Base-by-base conservation (phyloP, 2,329 filamentous ascomycete species). In the Hymenoscyphus salicellus region DNA sequence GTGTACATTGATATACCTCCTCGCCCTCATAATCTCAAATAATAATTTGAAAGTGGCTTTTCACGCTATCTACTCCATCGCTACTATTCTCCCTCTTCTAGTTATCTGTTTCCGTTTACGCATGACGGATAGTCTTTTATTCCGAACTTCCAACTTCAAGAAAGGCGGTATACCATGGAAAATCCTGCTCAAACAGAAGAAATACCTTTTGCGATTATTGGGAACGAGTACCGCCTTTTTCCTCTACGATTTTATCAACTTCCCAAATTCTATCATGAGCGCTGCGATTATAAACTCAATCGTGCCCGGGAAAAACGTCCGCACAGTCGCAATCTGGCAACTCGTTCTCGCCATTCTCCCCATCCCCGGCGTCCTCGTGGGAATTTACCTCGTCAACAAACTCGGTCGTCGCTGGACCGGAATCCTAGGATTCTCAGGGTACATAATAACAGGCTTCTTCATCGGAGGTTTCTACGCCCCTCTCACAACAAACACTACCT, bases 221-320 rank as follows among this genome's bases (percentile, higher is more conserved):
- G 75, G 74, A 2, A 77, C 74, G 2, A 76, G 75, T 1, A 58
- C 72, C 2, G 75, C 75, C 0, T 77, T 76, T 63, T 77, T 77
- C 56, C 67, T 77, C 0, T 77, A 77, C 62, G 76, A 77, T 55
- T 77, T 77, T 28, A 74, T 77, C 65, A 77, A 77, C 56, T 77
- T 77, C 55, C 75, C 75, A 0, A 77, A 77, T 46, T 74, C 71
- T 30, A 76, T 77, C 66, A 76, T 77, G 73, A 75, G 72, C 2
- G 72, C 75, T 33, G 72, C 71, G 5, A 77, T 77, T 46, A 74
- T 77, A 55, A 68, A 75, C 41, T 74, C 72, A 0, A 64, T 77
- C 3, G 76, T 77, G 1, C 70, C 71, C 28, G 73, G 74, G 20
- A 64, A 71, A 46, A 73, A 77, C 58, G 70, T 77, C 23, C 73